Evolutionary conservation across 176 grass and related monocot species (phyloP).

Genomic region (Alopecurus myosuroides): DNA sequence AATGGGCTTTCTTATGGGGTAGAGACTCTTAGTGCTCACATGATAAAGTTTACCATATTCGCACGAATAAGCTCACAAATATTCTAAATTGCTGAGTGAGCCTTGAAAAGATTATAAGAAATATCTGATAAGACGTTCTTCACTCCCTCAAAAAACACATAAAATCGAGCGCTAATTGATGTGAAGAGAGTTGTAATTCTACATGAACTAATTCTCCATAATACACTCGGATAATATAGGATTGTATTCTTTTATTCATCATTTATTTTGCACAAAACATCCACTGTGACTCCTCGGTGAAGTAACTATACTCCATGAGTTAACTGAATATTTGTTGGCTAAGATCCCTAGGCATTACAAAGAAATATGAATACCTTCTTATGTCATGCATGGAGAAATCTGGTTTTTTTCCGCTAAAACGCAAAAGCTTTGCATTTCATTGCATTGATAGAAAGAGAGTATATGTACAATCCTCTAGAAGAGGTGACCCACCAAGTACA

Average conservation of each 20-base stretch:
- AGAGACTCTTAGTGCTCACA: not conserved
- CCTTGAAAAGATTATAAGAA: not conserved
- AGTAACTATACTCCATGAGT: conserved; percentile 51
- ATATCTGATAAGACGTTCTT: not conserved
- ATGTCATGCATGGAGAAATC: too few species aligned
- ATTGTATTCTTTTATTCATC: not conserved
- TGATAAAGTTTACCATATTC: not conserved
- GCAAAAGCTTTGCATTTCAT: too few species aligned
- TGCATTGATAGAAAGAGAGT: too few species aligned
- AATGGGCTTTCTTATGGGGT: not conserved
- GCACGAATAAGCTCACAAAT: not conserved
- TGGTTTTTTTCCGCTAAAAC: too few species aligned
- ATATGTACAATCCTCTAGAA: too few species aligned
- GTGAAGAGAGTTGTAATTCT: not conserved
- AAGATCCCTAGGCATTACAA: conserved; percentile 83
- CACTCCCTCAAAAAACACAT: not conserved
- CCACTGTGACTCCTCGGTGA: conserved; percentile 33
- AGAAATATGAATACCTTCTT: conserved; percentile 67
- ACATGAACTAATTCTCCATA: conserved; percentile 1
- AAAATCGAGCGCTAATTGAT: not conserved
- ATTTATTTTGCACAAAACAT: not conserved
- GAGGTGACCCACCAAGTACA: too few species aligned
- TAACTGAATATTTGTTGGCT: conserved; percentile 93
- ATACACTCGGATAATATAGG: not conserved
- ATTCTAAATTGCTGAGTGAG: not conserved